Percentiles rank a stretch among this genome's conserved stretches.
Evolutionary conservation across 2,329 filamentous ascomycete genomes (phyloP).

Genomic region (Didymella lethalis): DNA sequence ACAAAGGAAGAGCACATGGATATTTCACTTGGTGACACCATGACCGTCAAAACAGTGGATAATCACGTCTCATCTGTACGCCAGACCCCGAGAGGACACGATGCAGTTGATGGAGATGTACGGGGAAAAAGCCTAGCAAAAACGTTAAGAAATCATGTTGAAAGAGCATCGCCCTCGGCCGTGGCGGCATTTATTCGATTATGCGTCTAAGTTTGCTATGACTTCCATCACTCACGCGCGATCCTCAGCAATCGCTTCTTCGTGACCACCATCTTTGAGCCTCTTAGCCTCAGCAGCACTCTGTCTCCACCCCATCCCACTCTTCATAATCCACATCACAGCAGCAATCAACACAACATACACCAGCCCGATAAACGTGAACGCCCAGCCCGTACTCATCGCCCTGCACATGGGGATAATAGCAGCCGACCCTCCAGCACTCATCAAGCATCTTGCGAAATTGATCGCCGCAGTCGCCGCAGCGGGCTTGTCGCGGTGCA

Average conservation of each 20-base stretch:
- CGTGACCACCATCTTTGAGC: slow-evolving; percentile 12
- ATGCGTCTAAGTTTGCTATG: too few species aligned
- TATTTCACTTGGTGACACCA: too few species aligned
- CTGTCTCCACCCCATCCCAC: slow-evolving; percentile 44
- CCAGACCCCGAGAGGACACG: too few species aligned
- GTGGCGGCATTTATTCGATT: too few species aligned
- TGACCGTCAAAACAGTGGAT: too few species aligned
- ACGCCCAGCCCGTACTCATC: slow-evolving; percentile 56
- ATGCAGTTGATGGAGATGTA: too few species aligned
- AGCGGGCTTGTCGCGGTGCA: slow-evolving; percentile 51
- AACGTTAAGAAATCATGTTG: too few species aligned
- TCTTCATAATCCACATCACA: slow-evolving; percentile 43
- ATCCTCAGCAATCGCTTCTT: slow-evolving; percentile 8
- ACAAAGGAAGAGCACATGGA: too few species aligned
- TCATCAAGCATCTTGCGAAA: slow-evolving; percentile 49
- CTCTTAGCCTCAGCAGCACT: slow-evolving; percentile 30
- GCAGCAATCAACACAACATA: slow-evolving; percentile 38
- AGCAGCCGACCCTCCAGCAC: slow-evolving; percentile 48
- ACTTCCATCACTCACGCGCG: background rate
- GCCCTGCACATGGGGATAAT: slow-evolving; percentile 54
- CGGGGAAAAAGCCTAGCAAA: too few species aligned
- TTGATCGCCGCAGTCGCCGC: slow-evolving; percentile 53
- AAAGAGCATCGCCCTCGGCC: background rate
- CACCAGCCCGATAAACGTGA: slow-evolving; percentile 52
- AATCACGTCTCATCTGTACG: too few species aligned